Evolutionary conservation across 176 grass and related monocot species (phyloP).

Genomic region (Oryza officinalis): DNA sequence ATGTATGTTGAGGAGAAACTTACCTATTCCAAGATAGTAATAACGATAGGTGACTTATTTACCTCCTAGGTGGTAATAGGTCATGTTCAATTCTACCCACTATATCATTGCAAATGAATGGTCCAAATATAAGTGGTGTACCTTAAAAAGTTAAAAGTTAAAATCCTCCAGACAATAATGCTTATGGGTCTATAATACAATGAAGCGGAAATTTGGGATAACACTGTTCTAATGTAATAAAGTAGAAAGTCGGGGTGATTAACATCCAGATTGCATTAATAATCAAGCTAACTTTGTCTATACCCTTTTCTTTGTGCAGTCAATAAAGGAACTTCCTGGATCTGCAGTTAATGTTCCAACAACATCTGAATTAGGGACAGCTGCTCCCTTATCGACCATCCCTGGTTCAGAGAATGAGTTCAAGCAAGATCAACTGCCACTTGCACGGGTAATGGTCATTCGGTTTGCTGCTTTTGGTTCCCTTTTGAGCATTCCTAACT

Average conservation of each 20-base stretch:
- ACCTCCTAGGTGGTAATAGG: not conserved
- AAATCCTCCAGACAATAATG: not conserved
- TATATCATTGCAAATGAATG: not conserved
- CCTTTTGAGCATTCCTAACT: slow-evolving; percentile 34
- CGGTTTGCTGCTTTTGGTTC: slow-evolving; percentile 7
- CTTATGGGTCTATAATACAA: not conserved
- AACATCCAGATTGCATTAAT: slow-evolving; percentile 21
- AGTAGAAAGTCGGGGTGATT: not conserved
- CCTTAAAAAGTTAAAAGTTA: not conserved
- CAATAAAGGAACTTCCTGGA: slow-evolving; percentile 84
- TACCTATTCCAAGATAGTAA: not conserved
- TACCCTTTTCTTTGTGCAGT: slow-evolving; percentile 51
- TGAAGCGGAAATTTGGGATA: not conserved
- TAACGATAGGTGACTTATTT: not conserved
- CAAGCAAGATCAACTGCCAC: slow-evolving; percentile 66
- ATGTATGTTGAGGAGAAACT: not conserved
- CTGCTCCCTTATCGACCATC: slow-evolving; percentile 69
- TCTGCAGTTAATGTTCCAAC: slow-evolving; percentile 62
- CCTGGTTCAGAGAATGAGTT: slow-evolving; percentile 81
- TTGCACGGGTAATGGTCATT: slow-evolving; percentile 54
- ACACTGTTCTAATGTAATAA: not conserved
- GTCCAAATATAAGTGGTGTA: not conserved
- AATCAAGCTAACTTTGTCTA: not conserved
- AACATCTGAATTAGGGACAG: slow-evolving; percentile 52
- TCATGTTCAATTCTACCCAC: not conserved